phyloP scores from a whole-genome alignment of 768 basidiomycete species.

The Psilocybe tampanensis region DNA sequence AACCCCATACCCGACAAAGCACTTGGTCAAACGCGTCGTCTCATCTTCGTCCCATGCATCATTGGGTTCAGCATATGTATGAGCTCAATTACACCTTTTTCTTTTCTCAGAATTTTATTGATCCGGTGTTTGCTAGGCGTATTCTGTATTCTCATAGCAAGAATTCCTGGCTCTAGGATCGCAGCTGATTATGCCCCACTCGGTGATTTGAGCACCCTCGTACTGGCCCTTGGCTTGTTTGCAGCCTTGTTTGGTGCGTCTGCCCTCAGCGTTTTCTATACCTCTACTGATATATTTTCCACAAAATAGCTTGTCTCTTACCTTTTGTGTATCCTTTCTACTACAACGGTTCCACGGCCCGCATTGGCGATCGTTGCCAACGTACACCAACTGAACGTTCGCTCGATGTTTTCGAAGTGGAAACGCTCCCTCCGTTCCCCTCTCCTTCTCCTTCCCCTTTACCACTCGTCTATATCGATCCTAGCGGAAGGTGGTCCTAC shows the following conservation, averaged over 20 bases:
- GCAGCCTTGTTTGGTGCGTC: not conserved
- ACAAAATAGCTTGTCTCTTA: not conserved
- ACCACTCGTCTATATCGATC: not conserved
- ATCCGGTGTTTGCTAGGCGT: too few relatives aligned
- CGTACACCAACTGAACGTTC: too few relatives aligned
- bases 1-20: not conserved
- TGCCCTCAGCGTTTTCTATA: too few relatives aligned
- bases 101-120: too few relatives aligned
- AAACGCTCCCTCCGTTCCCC: not conserved
- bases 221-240: not conserved
- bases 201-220: not conserved
- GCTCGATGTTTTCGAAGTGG: not conserved
- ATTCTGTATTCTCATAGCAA: not conserved
- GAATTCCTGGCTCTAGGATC: not conserved
- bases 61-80: not conserved
- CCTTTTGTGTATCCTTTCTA: too few relatives aligned
- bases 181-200: slow-evolving; percentile 1
- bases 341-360: too few relatives aligned
- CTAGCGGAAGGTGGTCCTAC: not conserved
- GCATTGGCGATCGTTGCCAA: too few relatives aligned
- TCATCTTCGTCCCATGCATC: not conserved
- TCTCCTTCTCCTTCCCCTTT: not conserved
- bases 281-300: too few relatives aligned
- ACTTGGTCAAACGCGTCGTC: not conserved
- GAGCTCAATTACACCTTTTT: too few relatives aligned